Evolutionary conservation across 2,329 filamentous ascomycete genomes (phyloP), one percentile per base, ranked within the genome.

Genomic region (Xylaria hypoxylon): DNA sequence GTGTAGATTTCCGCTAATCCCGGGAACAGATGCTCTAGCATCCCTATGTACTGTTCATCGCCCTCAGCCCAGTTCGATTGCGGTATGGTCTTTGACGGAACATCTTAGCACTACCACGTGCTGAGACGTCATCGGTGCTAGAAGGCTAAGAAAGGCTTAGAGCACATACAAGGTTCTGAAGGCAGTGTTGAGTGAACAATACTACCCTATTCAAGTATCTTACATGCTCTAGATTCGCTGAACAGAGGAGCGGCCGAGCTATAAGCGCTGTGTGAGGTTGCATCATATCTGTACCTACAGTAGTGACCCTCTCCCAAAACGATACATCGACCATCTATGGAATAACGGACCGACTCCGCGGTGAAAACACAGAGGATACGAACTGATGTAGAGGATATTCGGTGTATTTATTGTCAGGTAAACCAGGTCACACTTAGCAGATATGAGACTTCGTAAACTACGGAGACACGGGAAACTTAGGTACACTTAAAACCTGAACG

Each of bases 241-340:
- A 35, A 65, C 57, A 31, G 62, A 65, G 51, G 62, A 65, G 45
- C 38, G 62, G 19, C 57, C 57, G 13, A 61, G 31, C 51, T 65
- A 57, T 45, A 65, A 61, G 44, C 51, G 62, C 31, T 65, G 57
- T 61, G 42, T 50, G 7, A 60, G 62, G 19, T 45, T 65, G 17
- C 31, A 53, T 11, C 57, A 65, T 24, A 6, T 28, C 11, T 65
- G 62, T 57, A 50, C 19, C 8, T 65, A 61, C 33, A 19, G 40
- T 19, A n/a, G 26, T 52, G 31, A 38, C 28, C 47, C 42, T 28
- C 42, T 44, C n/a, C 19, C 40, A 2, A 22, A 47, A 22, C 58
- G 47, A 53, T 62, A 22, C 51, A 31, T 45, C 52, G 58, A 42
- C 26, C 7, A 2, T 50, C 35, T 50, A 60, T 64, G 2, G 7